Conservation (phyloP, 768 basidiomycete genomes). For the Tylopilus vinaceipallidus region DNA sequence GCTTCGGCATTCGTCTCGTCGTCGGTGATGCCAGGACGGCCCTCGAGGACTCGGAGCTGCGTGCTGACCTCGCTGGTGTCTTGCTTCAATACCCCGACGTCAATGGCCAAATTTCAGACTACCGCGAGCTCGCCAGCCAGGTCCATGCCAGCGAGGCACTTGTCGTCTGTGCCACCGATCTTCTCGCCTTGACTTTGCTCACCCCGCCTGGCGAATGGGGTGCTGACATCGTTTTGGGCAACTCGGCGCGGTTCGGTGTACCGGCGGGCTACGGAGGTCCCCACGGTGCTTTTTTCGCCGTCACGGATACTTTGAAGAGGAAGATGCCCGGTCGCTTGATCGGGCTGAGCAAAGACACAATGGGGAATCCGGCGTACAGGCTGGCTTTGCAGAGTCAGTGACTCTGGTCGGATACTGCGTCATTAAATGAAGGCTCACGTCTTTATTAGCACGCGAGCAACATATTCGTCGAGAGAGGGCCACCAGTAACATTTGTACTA, state of each 20-base stretch:
- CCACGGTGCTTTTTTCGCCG: conserved; percentile 96
- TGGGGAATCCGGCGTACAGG: conserved; percentile 87
- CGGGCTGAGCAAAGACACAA: conserved; percentile 81
- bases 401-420: neutral
- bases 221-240: conserved; percentile 92
- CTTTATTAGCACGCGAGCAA: conserved; percentile 78
- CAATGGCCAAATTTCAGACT: conserved; percentile 80
- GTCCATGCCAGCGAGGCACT: conserved; percentile 78
- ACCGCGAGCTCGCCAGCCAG: conserved; percentile 55
- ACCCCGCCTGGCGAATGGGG: conserved; percentile 99
- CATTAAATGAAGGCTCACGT: conserved; percentile 8
- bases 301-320: conserved; percentile 86
- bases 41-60: conserved; percentile 50
- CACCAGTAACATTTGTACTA: conserved; percentile 97
- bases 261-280: conserved; percentile 97
- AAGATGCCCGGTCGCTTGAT: conserved; percentile 99
- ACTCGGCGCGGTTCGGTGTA: conserved; percentile 95
- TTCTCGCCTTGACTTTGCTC: conserved; percentile 88
- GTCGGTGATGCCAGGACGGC: conserved; percentile 58
- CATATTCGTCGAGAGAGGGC: conserved; percentile 98
- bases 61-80: conserved; percentile 75
- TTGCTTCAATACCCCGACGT: conserved; percentile 95
- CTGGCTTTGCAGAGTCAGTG: conserved; percentile 89
- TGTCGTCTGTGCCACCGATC: conserved; percentile 85
- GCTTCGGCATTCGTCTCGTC: conserved; percentile 84